phyloP scores from a whole-genome alignment of 345 rosid genomes.

The Camelina hispida region DNA sequence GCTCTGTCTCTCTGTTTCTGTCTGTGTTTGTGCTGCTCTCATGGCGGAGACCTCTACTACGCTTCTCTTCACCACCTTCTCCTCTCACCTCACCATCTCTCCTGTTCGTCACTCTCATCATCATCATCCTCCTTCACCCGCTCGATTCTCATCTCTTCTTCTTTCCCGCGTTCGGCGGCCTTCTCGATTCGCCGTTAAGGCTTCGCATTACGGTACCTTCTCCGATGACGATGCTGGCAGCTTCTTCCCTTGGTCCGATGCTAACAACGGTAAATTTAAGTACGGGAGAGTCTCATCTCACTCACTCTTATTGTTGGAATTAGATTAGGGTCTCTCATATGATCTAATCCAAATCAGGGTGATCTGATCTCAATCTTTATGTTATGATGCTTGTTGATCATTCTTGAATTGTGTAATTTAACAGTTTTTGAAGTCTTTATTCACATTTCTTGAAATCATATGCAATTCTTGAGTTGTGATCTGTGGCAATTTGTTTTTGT shows the following conservation, averaged over 20 bases:
- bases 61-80: too few species aligned
- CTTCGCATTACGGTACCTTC: slow-evolving; percentile 59
- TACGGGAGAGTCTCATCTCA: not conserved
- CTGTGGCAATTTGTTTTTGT: not conserved
- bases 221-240: slow-evolving; percentile 67
- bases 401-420: not conserved
- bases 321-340: too few species aligned
- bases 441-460: not conserved
- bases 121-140: slow-evolving; percentile 31
- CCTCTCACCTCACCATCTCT: slow-evolving; percentile 41
- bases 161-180: slow-evolving; percentile 38
- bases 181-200: slow-evolving; percentile 55
- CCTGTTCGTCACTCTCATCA: slow-evolving; percentile 20
- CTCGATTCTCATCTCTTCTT: slow-evolving; percentile 37
- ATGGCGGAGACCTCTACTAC: too few species aligned
- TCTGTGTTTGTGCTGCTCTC: too few species aligned
- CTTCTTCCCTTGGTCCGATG: slow-evolving; percentile 74
- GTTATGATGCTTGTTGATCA: slow-evolving; percentile 1
- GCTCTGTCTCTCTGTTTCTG: too few species aligned
- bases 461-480: not conserved
- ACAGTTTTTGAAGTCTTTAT: not conserved
- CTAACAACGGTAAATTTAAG: slow-evolving; percentile 51
- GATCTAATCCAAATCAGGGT: not conserved
- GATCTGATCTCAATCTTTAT: slow-evolving; percentile 7
- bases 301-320: too few species aligned